Evolutionary conservation across 805 yeast genomes (phyloP), one percentile per base, ranked within the genome.

Genomic region (Wickerhamiella hasegawae): DNA sequence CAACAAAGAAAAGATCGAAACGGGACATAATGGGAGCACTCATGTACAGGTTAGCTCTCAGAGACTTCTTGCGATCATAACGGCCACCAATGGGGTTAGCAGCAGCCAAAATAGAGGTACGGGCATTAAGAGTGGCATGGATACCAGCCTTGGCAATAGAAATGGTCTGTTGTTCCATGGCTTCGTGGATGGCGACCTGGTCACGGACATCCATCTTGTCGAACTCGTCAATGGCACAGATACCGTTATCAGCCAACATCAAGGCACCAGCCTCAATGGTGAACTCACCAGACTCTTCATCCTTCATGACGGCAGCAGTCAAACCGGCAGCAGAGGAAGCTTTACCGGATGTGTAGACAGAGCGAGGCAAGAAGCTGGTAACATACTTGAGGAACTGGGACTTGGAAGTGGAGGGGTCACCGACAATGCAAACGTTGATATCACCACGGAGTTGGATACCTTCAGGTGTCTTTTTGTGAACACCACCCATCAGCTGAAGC

Each of bases 151-250:
- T 90, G 9, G 98, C 96, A 51, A 90, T 90, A 12, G 96, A 85
- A 45, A 90, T 90, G 0, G 98, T 90, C 58, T 90, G 98, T 60
- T 90, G 98, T 67, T 90, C 98, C 98, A 90, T 90, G 18, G 97
- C 98, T 62, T 90, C 98, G 61, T 90, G 98, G 62, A 90, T 87
- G 3, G 97, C 97, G 37, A 90, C 97, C 60, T 90, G 97, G 59
- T 90, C 97, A 1, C 75, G 59, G 29, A 85, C 58, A 57, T 87
- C 96, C 98, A 90, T 90, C 63, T 90, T 90, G 55, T 90, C 98
- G 49, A 90, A 90, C 62, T 90, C 98, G 57, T 90, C 98, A 57
- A 90, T 90, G 49, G 95, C 92, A 68, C 98, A 90, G 41, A 90
- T 81, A 42, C 98, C 98, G 53, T 87, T 90, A 59, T 90, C 98